A percentile compares a stretch with the other conserved stretches of the same genome.
Evolutionary conservation across 192 early-diverging fungal species (phyloP).

Genomic region (Gaertneriomyces semiglobifer): DNA sequence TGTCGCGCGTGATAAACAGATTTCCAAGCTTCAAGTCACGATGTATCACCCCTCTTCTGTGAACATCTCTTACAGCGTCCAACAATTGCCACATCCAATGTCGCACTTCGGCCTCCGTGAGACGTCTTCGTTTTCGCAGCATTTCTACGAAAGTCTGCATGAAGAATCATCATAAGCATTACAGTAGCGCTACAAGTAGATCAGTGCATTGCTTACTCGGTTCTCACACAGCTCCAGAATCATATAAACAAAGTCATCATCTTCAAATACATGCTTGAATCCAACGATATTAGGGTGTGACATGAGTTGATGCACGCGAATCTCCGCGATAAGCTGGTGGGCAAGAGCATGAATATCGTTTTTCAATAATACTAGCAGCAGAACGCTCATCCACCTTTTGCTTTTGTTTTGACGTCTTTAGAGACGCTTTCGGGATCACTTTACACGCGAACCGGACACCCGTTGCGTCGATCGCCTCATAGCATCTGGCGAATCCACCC

Average conservation of each 20-base stretch:
- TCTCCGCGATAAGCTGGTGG: constrained; percentile 65
- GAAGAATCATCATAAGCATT: not conserved
- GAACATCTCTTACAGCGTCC: constrained; percentile 77
- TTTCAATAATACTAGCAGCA: not conserved
- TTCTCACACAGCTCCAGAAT: constrained; percentile 90
- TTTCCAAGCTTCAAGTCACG: constrained; percentile 96
- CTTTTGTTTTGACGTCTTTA: constrained; percentile 52
- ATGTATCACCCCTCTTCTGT: constrained; percentile 77
- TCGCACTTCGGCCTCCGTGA: constrained; percentile 88
- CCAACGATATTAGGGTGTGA: constrained; percentile 77
- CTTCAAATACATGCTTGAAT: constrained; percentile 84
- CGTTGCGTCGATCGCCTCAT: constrained; percentile 57
- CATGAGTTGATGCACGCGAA: constrained; percentile 71
- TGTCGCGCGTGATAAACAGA: constrained; percentile 74
- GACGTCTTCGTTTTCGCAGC: constrained; percentile 66
- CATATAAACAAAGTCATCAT: constrained; percentile 80
- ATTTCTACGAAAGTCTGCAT: constrained; percentile 79
- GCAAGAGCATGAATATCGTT: constrained; percentile 30
- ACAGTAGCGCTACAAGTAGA: too few species aligned
- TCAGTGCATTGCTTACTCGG: constrained; percentile 42
- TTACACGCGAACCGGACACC: constrained; percentile 63
- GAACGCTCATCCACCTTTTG: constrained; percentile 34
- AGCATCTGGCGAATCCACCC: constrained; percentile 90
- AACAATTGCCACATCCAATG: constrained; percentile 83
- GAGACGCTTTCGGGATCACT: constrained; percentile 55